Evolutionary conservation across 73 alveolate genomes (phyloP).

Genomic region (Uronychia setigera): DNA sequence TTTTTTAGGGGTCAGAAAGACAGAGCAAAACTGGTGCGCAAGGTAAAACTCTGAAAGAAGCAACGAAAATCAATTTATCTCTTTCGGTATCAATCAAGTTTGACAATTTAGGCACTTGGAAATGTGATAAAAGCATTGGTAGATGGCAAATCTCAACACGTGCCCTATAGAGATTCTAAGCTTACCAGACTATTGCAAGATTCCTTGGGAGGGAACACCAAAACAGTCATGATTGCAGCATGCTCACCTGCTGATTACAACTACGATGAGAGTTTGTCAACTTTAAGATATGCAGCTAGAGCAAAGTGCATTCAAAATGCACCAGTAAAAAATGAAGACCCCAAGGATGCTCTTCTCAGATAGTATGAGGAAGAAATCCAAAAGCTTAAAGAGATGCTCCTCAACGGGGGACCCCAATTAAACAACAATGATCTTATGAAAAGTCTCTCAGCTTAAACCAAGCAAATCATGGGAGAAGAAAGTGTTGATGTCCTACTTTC

Average conservation of each 20-base stretch:
- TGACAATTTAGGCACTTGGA: slow-evolving; percentile 78
- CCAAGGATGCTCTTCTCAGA: slow-evolving; percentile 86
- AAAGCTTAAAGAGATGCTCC: slow-evolving; percentile 52
- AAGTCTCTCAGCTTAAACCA: not conserved
- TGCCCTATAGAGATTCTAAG: slow-evolving; percentile 79
- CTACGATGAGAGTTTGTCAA: slow-evolving; percentile 96
- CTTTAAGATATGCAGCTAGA: slow-evolving; percentile 97
- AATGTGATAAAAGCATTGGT: slow-evolving; percentile 90
- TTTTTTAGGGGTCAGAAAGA: slow-evolving; percentile 88
- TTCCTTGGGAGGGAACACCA: slow-evolving; percentile 98
- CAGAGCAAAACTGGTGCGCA: slow-evolving; percentile 89
- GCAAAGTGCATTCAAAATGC: slow-evolving; percentile 96
- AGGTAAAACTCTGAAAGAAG: slow-evolving; percentile 93
- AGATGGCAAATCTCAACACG: slow-evolving; percentile 73
- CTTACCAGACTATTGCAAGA: slow-evolving; percentile 81
- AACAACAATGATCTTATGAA: not conserved
- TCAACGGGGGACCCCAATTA: not conserved
- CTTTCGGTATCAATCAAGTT: slow-evolving; percentile 88
- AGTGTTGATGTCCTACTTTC: slow-evolving; percentile 37
- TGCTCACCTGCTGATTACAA: slow-evolving; percentile 97
- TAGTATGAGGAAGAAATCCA: slow-evolving; percentile 88
- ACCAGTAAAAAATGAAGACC: slow-evolving; percentile 93
- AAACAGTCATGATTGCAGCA: slow-evolving; percentile 98
- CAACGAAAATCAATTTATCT: slow-evolving; percentile 85
- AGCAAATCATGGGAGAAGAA: slow-evolving; percentile 24